phyloP scores from a whole-genome alignment of 208 protist species.

The Leishmania arabica region DNA sequence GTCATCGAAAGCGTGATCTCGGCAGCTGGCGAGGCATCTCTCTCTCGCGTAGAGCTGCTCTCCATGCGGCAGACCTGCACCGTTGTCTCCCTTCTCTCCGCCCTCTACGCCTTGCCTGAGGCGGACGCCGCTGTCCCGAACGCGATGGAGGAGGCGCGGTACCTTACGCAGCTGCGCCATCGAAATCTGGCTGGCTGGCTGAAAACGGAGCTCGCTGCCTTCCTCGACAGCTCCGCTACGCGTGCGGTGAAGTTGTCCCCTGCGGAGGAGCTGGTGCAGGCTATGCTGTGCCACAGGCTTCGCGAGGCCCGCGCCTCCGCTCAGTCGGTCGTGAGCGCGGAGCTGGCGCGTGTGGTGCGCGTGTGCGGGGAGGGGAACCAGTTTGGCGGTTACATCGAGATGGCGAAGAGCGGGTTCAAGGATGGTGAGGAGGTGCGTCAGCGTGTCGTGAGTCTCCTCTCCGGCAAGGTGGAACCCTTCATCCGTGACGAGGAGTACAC shows the following conservation, averaged over 20 bases:
- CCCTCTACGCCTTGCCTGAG: slow-evolving; percentile 86
- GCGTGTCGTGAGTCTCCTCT: slow-evolving; percentile 79
- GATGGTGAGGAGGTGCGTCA: slow-evolving; percentile 59
- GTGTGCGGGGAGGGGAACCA: slow-evolving; percentile 88
- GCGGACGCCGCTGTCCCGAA: slow-evolving; percentile 63
- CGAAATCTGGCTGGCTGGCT: slow-evolving; percentile 80
- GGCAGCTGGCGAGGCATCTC: slow-evolving; percentile 7
- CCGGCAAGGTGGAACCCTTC: slow-evolving; percentile 86
- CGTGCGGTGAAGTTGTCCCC: slow-evolving; percentile 13
- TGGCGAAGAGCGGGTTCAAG: slow-evolving; percentile 45
- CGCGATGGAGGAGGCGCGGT: slow-evolving; percentile 68
- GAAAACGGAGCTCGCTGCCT: slow-evolving; percentile 52
- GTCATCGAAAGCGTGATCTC: slow-evolving; percentile 21
- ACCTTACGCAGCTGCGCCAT: slow-evolving; percentile 75
- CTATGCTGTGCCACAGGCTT: slow-evolving; percentile 80
- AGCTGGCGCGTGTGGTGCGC: slow-evolving; percentile 71
- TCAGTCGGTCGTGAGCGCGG: slow-evolving; percentile 41
- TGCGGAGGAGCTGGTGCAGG: slow-evolving; percentile 68
- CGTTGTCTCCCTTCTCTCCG: slow-evolving; percentile 63
- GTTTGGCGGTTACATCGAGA: slow-evolving; percentile 80
- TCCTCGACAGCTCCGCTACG: slow-evolving; percentile 23
- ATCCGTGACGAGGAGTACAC: slow-evolving; percentile 64
- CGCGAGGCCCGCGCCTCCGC: slow-evolving; percentile 58
- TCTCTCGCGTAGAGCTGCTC: slow-evolving; percentile 47
- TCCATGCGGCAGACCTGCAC: slow-evolving; percentile 63